These are phyloP conservation scores for Aspergillus fischeri DNA, from an alignment of 2,329 filamentous ascomycete genomes.

Conservation along the genomic window DNA sequence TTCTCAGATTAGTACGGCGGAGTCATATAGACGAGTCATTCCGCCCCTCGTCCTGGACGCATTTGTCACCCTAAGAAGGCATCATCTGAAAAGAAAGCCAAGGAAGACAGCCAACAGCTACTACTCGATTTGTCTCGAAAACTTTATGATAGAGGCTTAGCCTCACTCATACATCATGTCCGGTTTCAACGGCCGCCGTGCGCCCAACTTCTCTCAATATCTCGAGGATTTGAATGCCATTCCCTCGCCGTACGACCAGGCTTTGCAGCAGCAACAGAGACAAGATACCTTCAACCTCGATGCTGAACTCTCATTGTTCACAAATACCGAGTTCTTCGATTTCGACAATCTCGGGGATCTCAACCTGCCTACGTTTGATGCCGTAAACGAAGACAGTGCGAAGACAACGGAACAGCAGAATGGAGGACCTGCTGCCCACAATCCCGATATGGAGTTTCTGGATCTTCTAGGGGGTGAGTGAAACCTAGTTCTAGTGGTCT, in stretches of 20 bases:
- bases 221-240: constrained; percentile 78
- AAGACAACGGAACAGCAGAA: constrained; percentile 19
- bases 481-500: constrained; percentile 1
- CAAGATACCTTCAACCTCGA: constrained; percentile 62
- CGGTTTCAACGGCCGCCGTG: constrained; percentile 70
- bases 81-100: background rate
- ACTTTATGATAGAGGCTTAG: constrained; percentile 6
- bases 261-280: constrained; percentile 53
- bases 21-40: background rate
- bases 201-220: constrained; percentile 85
- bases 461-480: constrained; percentile 41
- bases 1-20: background rate
- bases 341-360: constrained; percentile 54
- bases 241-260: constrained; percentile 60
- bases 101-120: background rate
- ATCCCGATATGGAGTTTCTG: constrained; percentile 37
- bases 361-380: constrained; percentile 30
- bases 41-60: background rate
- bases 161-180: constrained; percentile 53
- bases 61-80: background rate
- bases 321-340: constrained; percentile 77
- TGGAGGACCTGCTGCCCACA: constrained; percentile 12
- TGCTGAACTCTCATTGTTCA: constrained; percentile 72
- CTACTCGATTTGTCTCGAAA: background rate
- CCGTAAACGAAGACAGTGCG: constrained; percentile 26